Conservation (phyloP, 2,329 filamentous ascomycete genomes). For the Lachnum nothofagi region DNA sequence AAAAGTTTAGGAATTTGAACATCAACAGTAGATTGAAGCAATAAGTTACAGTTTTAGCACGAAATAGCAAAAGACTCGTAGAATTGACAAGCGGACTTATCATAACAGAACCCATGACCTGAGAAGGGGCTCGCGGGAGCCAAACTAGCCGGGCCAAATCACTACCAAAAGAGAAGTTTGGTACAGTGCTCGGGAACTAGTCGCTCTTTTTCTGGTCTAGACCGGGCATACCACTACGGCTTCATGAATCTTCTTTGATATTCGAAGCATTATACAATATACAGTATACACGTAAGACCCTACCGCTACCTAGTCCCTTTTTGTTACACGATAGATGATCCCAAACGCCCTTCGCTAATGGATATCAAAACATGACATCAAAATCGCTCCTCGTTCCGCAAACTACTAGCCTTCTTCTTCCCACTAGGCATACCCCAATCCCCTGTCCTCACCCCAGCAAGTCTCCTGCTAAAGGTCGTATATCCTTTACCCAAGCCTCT, state of each 20-base stretch:
- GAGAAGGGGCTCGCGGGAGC: too few species aligned
- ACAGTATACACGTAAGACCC: background rate
- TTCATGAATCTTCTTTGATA: background rate
- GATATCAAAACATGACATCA: conserved; percentile 2
- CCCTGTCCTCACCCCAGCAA: conserved; percentile 26
- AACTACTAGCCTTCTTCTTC: conserved; percentile 29
- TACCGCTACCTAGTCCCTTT: background rate
- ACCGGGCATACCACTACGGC: background rate
- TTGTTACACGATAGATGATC: background rate
- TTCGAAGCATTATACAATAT: background rate
- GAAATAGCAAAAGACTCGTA: too few species aligned
- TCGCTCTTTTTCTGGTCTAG: too few species aligned
- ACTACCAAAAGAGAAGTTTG: too few species aligned
- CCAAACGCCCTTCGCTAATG: background rate
- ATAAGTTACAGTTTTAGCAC: too few species aligned
- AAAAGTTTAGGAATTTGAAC: too few species aligned
- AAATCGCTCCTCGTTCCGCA: conserved; percentile 27
- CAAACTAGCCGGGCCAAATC: too few species aligned
- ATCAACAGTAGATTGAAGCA: too few species aligned
- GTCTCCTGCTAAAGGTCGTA: conserved; percentile 26
- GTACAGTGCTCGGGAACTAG: too few species aligned
- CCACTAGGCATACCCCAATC: conserved; percentile 26
- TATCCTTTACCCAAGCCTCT: conserved; percentile 24
- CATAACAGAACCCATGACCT: too few species aligned
- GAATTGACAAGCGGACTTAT: too few species aligned